Base-by-base conservation (phyloP, 768 basidiomycete species). In the Leccinum rimulosum region DNA sequence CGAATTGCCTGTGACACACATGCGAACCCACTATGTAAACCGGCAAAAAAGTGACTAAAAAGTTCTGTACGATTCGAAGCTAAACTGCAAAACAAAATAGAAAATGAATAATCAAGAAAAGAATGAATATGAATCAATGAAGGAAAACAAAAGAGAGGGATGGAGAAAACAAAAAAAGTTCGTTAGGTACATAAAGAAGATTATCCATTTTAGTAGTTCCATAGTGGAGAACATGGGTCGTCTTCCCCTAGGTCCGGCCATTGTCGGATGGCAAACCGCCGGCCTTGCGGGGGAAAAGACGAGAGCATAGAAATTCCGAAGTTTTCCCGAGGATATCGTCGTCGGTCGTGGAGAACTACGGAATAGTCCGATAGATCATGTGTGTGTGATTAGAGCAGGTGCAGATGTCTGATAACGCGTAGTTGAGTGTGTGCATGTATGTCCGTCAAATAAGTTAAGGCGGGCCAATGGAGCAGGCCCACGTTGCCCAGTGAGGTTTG, bases 391-490 rank as follows among this genome's bases (percentile, higher is more conserved):
- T 73, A 73, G 54, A 56, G 66, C 64, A 64, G 52, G 59, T 62
- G 64, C 64, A 56, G 54, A 52, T 58, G 63, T 65, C 60, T 55
- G 60, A 55, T 28, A 33, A 38, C 52, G 59, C 55, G 54, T 58
- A 58, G 70, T 54, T 55, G 65, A 56, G 66, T 55, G 57, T 55
- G 57, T 64, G 68, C 57, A 53, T 65, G 63, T 17, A 33, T 61
- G 63, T 70, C 61, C 60, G 58, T 66, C 58, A 54, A 51, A 72
- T 74, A 74, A 68, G 59, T 65, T 74, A 74, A 25, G 54, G 59
- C 31, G 52, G 56, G 56, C 60, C 40, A 40, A 54, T 51, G 51
- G 38, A 19, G 25, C 43, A 35, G 38, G 59, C 52, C 58, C 64
- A 57, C 36, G 28, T 51, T 35, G 60, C 58, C 63, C 64, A 17